These are phyloP conservation scores for Dothideomycetes sp. DNA, from an alignment of 2,329 filamentous ascomycete species.

Conservation along the genomic window DNA sequence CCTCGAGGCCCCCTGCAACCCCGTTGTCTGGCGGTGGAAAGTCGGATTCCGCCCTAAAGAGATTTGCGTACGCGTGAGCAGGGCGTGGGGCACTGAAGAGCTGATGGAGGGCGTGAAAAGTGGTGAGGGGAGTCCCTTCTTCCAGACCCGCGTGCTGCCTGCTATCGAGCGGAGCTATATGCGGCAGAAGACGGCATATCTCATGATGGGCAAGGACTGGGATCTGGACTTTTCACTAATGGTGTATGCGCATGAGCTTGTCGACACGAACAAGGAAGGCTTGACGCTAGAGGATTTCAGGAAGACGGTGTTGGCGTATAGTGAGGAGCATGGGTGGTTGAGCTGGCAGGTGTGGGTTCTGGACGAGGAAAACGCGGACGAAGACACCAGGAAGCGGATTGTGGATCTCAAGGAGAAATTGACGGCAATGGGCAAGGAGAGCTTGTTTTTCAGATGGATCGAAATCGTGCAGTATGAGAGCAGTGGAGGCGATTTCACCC, in stretches of 20 bases:
- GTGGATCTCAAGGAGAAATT: conserved; percentile 71
- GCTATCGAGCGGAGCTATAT: conserved; percentile 60
- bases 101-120: conserved; percentile 42
- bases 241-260: conserved; percentile 58
- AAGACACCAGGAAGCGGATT: conserved; percentile 62
- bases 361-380: conserved; percentile 30
- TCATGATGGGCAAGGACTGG: conserved; percentile 77
- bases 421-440: conserved; percentile 67
- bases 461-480: conserved; percentile 86
- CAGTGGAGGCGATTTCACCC: conserved; percentile 67
- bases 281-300: conserved; percentile 52
- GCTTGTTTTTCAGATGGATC: conserved; percentile 84
- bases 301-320: conserved; percentile 58
- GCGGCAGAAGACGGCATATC: conserved; percentile 71
- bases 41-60: conserved; percentile 72
- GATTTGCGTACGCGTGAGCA: conserved; percentile 68
- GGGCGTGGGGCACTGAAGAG: conserved; percentile 56
- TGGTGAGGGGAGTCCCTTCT: conserved; percentile 41
- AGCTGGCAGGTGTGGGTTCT: conserved; percentile 27
- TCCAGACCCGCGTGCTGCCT: conserved; percentile 51
- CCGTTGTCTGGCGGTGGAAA: conserved; percentile 60
- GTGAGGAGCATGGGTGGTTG: conserved; percentile 57
- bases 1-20: conserved; percentile 51
- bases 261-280: conserved; percentile 49
- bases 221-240: conserved; percentile 79